These are phyloP conservation scores for Fagus sylvatica DNA, from an alignment of 306 rosid genomes.

Conservation along the genomic window DNA sequence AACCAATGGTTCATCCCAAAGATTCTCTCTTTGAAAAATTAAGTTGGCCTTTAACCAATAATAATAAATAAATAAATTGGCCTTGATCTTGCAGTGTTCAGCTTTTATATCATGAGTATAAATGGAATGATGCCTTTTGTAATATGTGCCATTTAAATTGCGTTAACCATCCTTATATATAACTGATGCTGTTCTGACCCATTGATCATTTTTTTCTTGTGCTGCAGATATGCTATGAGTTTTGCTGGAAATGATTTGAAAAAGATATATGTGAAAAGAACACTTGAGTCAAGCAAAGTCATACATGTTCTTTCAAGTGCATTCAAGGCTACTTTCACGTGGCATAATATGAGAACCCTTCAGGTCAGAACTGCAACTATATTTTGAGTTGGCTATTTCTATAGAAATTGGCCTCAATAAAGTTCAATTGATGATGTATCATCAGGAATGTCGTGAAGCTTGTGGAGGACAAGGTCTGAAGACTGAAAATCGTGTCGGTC, in stretches of 20 bases:
- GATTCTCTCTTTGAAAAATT: not conserved
- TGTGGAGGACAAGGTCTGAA: slow-evolving; percentile 92
- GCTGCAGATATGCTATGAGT: slow-evolving; percentile 80
- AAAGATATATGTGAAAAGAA: slow-evolving; percentile 63
- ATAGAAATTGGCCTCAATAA: slow-evolving; percentile 13
- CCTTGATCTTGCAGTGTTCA: not conserved
- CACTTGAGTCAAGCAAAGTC: slow-evolving; percentile 65
- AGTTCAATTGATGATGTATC: slow-evolving; percentile 19
- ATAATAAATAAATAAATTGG: not conserved
- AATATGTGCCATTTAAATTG: not conserved
- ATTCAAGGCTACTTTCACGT: slow-evolving; percentile 75
- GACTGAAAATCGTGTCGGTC: slow-evolving; percentile 87
- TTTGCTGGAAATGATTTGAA: slow-evolving; percentile 78
- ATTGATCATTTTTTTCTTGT: slow-evolving; percentile 15
- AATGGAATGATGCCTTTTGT: not conserved
- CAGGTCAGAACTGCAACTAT: slow-evolving; percentile 52
- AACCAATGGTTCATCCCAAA: not conserved
- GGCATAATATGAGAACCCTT: slow-evolving; percentile 91
- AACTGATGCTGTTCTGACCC: not conserved
- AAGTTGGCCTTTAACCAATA: no score
- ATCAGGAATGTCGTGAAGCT: slow-evolving; percentile 96
- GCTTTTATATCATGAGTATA: not conserved
- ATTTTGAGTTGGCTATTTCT: slow-evolving; percentile 6
- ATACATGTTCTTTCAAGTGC: slow-evolving; percentile 92
- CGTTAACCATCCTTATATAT: not conserved